A percentile compares a stretch with the other conserved stretches of the same genome.
Conservation (phyloP, 2,329 filamentous ascomycete species). For the Penicillium sp. region DNA sequence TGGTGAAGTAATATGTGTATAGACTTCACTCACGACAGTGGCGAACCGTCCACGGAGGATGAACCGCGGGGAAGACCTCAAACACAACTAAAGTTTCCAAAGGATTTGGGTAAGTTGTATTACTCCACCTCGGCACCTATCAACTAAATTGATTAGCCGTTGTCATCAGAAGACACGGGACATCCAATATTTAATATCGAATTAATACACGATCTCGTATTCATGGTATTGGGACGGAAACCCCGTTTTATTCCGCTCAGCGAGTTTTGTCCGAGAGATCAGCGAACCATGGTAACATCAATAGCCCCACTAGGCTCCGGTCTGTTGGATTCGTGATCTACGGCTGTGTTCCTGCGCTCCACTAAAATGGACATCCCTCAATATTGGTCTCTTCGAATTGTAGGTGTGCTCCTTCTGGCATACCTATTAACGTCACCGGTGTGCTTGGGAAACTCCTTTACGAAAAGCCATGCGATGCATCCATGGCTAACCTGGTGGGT, state of each 20-base stretch:
- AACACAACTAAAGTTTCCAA: background rate
- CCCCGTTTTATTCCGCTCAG: background rate
- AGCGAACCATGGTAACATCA: constrained; percentile 15
- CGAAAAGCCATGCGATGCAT: background rate
- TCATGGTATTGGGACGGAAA: background rate
- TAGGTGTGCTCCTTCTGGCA: background rate
- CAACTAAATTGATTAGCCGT: background rate
- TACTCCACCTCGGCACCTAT: background rate
- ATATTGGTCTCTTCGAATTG: background rate
- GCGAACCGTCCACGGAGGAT: constrained; percentile 1
- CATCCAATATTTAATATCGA: background rate
- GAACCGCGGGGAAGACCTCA: background rate
- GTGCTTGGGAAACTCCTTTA: too few relatives aligned
- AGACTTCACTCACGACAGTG: background rate
- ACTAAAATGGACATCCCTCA: background rate
- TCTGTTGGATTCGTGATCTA: constrained; percentile 2
- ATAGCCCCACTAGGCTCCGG: constrained; percentile 4
- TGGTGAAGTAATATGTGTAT: background rate
- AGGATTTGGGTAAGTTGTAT: background rate
- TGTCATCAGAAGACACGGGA: background rate
- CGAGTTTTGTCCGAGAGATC: constrained; percentile 28
- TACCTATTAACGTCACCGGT: background rate
- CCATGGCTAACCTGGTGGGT: background rate
- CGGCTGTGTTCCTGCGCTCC: background rate
- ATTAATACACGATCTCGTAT: background rate